phyloP scores from a whole-genome alignment of 1,284 basidiomycete genomes.

The Cutaneotrichosporon curvatum region DNA sequence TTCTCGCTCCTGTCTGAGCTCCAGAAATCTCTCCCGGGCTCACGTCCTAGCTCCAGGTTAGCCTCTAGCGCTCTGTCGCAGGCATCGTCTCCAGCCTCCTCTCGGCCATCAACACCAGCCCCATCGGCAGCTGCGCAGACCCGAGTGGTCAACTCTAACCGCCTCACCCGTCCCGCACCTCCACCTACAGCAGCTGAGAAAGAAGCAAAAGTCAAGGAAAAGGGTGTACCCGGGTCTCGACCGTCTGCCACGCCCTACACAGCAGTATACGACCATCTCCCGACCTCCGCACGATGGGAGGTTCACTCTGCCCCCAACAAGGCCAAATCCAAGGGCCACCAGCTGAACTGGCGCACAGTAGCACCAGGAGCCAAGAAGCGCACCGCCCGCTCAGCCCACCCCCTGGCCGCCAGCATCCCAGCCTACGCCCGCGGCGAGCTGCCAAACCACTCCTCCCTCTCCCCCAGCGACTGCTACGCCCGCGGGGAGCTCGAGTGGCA shows the following conservation, averaged over 20 bases:
- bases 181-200: slow-evolving; percentile 1
- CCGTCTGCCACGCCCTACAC: neutral
- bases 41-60: neutral
- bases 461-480: slow-evolving; percentile 27
- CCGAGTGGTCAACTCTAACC: slow-evolving; percentile 7
- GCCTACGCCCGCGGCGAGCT: slow-evolving; percentile 21
- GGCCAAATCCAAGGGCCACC: neutral
- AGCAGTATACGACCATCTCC: neutral
- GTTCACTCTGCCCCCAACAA: slow-evolving; percentile 8
- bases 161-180: slow-evolving; percentile 5
- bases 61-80: neutral
- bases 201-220: neutral
- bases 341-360: slow-evolving; percentile 38
- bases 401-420: slow-evolving; percentile 29
- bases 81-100: neutral
- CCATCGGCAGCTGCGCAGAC: neutral
- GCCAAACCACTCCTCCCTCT: slow-evolving; percentile 6
- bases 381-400: slow-evolving; percentile 11
- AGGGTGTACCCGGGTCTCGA: slow-evolving; percentile 3
- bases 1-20: slow-evolving; percentile 3
- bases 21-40: neutral
- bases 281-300: no score
- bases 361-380: slow-evolving; percentile 12
- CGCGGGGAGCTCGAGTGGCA: slow-evolving; percentile 26
- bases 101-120: neutral